Base-by-base conservation (phyloP, 352 stramenopile genomes). In the Peronospora farinosa region DNA sequence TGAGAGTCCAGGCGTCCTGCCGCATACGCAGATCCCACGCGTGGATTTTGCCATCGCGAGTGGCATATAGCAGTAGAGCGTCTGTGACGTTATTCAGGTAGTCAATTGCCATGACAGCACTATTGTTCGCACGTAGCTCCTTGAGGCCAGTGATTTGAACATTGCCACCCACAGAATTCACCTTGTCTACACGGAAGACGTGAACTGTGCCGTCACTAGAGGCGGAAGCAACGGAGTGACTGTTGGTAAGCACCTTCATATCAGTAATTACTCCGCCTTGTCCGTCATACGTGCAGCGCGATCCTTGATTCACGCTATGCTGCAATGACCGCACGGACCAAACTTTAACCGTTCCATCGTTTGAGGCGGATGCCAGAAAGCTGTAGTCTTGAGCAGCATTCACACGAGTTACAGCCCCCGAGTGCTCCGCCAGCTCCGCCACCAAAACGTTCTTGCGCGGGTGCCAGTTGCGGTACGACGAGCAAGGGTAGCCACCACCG, bases 1-100 rank as follows among this genome's bases (percentile, higher is more conserved):
- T 84, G 8, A 98, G 70, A 30, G 74, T 73, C 81, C 96, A 99
- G 13, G 95, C 92, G 54, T 98, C 86, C 3, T 76, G 71, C 19
- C 83, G 72, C 69, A 80, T 89, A 37, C 96, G 75, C 13, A 98
- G 45, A 58, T 98, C 95, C 88, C 92, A 97, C 46, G 81, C 84
- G 48, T 85, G 81, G 46, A 94, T 90, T n/a, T 68, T 68, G 31
- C 92, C 89, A 39, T 81, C 79, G 13, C 96, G 90, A 6, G 95
- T 98, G 6, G 88, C 94, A 61, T 96, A 98, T 16, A 96, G 80
- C 11, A 99, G 55, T 5, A 98, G 63, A 19, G 86, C 97, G 51
- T 96, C 86, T 9, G 82, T 94, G 28, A 96, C 77, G 25, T 96
- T 97, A 73, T 97, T 98, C 51, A 98, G 88, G 65, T 99, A 95